Evolutionary conservation across 2,329 filamentous ascomycete genomes (phyloP), one percentile per base, ranked within the genome.

Genomic region (Blastomyces parvus): DNA sequence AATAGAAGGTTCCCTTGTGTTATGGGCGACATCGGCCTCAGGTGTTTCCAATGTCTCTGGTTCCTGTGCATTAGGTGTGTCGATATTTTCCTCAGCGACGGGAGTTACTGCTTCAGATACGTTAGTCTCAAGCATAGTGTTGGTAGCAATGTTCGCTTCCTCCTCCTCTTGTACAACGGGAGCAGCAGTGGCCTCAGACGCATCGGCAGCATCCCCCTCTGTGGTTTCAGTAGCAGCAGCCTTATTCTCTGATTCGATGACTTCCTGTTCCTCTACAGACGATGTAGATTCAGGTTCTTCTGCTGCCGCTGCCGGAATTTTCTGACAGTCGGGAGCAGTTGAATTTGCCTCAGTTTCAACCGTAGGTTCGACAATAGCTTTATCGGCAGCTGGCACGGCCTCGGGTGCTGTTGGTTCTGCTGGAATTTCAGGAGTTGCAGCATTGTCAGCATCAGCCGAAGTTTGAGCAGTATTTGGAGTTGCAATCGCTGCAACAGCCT

Each of bases 201-300:
- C 3, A 14, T 55, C 52, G 5, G 42, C 5, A 59, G 59, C 53
- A 13, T 50, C 46, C 9, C 3, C 22, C n/a, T 48, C 33, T 17
- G 40, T 55, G 36, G 58, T 44, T 11, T 65, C 67, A n/a, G 58
- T 48, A 40, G 57, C 50, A 46, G 63, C 22, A 14, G 60, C 42
- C 38, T 65, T 64, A 9, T 57, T 25, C 4, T 27, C 57, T 60
- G 30, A 25, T 48, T 57, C 6, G 1, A 2, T 6, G 3, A 13
- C 38, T 8, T 46, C 57, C 13, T 2, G n/a, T n/a, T 46, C 27
- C 36, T 53, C n/a, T 25, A 3, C 33, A 19, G 59, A 11, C 9
- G 13, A 0, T 7, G 27, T 30, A 8, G 14, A 14, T 19, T 53
- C 60, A 27, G 13, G 44, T 42, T 30, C 46, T 5, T 9, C 60